Evolutionary conservation across 208 protist genomes (phyloP).

Genomic region (Endotrypanum monterogeii): DNA sequence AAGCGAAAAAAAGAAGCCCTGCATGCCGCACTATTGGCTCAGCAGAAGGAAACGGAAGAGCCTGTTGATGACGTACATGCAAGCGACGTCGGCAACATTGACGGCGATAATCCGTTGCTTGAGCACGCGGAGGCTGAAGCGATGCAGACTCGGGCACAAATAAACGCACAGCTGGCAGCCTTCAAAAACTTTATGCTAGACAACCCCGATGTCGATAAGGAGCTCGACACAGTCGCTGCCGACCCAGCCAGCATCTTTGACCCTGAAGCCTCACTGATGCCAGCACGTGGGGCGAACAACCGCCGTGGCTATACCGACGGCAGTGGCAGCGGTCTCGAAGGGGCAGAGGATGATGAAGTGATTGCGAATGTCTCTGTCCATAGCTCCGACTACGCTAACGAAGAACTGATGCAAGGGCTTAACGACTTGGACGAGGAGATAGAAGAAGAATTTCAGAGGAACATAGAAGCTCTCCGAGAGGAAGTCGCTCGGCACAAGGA

Average conservation of each 20-base stretch:
- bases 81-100: not conserved
- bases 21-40: constrained; percentile 17
- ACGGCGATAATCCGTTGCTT: constrained; percentile 8
- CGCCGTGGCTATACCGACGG: not conserved
- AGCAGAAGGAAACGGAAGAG: constrained; percentile 24
- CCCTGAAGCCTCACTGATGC: not conserved
- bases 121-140: constrained; percentile 19
- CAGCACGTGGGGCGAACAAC: not conserved
- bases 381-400: constrained; percentile 42
- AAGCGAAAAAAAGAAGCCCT: constrained; percentile 27
- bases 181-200: constrained; percentile 20
- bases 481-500: constrained; percentile 29
- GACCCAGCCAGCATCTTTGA: constrained; percentile 7
- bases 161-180: constrained; percentile 24
- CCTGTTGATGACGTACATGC: not conserved
- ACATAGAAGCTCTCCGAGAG: constrained; percentile 24
- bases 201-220: constrained; percentile 24
- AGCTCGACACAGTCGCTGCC: constrained; percentile 2
- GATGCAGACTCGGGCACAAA: constrained; percentile 13
- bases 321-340: not conserved
- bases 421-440: constrained; percentile 44
- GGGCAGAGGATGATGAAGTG: constrained; percentile 26
- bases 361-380: constrained; percentile 39
- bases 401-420: constrained; percentile 41
- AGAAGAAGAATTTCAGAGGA: constrained; percentile 34